Evolutionary conservation across 345 rosid genomes (phyloP).

Genomic region (Abelmoschus esculentus): DNA sequence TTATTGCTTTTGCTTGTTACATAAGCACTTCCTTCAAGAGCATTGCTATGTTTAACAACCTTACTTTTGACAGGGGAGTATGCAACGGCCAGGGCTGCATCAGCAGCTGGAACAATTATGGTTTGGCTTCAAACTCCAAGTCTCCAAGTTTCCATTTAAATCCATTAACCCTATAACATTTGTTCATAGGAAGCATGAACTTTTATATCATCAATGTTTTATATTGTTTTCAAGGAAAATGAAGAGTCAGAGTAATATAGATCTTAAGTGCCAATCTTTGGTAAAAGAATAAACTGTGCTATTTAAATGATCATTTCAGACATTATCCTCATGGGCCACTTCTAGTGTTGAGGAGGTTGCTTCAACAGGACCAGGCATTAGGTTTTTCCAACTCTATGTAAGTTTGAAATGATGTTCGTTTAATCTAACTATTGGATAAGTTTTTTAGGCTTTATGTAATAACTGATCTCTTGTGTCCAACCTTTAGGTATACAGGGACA

Average conservation of each 20-base stretch:
- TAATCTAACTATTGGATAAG: background rate
- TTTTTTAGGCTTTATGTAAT: background rate
- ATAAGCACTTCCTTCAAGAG: background rate
- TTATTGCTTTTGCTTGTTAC: background rate
- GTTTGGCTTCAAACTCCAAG: background rate
- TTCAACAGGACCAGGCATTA: conserved; percentile 83
- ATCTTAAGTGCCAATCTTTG: too few relatives aligned
- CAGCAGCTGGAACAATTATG: conserved; percentile 56
- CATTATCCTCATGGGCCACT: conserved; percentile 87
- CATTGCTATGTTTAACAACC: background rate
- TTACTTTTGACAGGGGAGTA: conserved; percentile 52
- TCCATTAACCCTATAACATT: background rate
- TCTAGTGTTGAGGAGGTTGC: conserved; percentile 93
- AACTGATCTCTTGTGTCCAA: background rate
- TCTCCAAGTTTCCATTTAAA: background rate
- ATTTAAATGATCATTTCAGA: conserved; percentile 28
- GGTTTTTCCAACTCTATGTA: background rate
- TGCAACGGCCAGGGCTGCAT: conserved; percentile 83
- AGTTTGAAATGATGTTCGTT: background rate
- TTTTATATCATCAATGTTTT: background rate
- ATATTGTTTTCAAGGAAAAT: background rate
- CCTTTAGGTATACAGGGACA: background rate
- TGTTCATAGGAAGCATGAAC: background rate
- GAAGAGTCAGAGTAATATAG: background rate
- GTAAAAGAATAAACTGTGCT: background rate